A percentile compares a stretch with the other conserved stretches of the same genome.
These are phyloP conservation scores for Rhodotorula sp. DNA, from an alignment of 1,284 basidiomycete genomes.

Conservation along the genomic window DNA sequence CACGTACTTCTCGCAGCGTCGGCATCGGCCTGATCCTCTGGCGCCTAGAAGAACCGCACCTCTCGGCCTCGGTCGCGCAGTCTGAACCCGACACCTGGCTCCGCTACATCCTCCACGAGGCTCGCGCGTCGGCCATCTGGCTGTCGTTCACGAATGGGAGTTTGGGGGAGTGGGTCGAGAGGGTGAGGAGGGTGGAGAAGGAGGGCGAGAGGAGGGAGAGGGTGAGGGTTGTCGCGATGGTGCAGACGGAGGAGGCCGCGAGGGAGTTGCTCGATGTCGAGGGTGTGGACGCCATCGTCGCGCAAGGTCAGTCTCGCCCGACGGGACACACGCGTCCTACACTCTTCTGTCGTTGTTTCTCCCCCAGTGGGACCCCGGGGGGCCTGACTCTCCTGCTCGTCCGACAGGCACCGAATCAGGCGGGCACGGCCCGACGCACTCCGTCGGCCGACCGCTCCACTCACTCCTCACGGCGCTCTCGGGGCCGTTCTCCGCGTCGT, in stretches of 20 bases:
- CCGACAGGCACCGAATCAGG: slow-evolving; percentile 23
- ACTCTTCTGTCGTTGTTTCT: no score
- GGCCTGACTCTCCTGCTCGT: no score
- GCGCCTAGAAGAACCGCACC: slow-evolving; percentile 14
- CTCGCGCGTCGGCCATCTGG: slow-evolving; percentile 13
- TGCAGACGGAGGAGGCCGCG: slow-evolving; percentile 7
- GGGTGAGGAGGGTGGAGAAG: slow-evolving; percentile 9
- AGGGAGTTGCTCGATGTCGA: slow-evolving; percentile 2
- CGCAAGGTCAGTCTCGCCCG: slow-evolving; percentile 16
- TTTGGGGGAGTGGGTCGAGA: slow-evolving; percentile 12
- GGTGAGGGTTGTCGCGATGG: slow-evolving; percentile 13
- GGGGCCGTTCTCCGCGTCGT: neutral
- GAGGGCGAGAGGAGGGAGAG: neutral
- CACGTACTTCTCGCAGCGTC: slow-evolving; percentile 16
- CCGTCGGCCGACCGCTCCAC: neutral
- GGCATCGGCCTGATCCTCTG: slow-evolving; percentile 26
- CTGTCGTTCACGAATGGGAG: slow-evolving; percentile 14
- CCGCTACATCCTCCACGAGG: slow-evolving; percentile 3
- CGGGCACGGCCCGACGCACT: slow-evolving; percentile 16
- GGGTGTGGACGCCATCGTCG: slow-evolving; percentile 9
- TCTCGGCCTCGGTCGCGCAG: neutral
- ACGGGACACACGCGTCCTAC: no score
- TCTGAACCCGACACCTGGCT: slow-evolving; percentile 11
- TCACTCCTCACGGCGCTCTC: neutral
- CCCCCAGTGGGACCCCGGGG: no score